Evolutionary conservation across 306 rosid genomes (phyloP), one percentile per base, ranked within the genome.

Genomic region (Fragaria nilgerrensis): DNA sequence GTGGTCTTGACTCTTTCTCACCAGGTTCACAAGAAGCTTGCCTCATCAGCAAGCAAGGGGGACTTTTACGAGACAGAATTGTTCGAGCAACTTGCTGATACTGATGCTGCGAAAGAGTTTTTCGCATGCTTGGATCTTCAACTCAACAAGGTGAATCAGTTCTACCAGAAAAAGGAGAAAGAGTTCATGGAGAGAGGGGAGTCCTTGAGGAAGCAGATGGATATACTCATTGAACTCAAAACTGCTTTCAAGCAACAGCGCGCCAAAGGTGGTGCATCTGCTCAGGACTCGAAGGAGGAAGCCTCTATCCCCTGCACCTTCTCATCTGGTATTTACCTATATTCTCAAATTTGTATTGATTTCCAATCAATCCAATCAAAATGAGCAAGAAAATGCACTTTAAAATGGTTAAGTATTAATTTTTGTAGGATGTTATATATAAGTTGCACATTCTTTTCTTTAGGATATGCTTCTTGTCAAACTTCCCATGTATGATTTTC

Each of bases 111-210:
- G 2, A 92, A 88, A 37, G 97, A 92, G n/a, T 96, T 96, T 77
- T 96, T 96, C 74, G 77, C 91, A 58, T 88, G 96, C 71, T 80
- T 96, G 47, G 99, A 96, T 78, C 87, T 78, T 44, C 97, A 96
- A 73, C 98, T 96, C 10, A 92, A 91, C 85, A 91, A 89, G 82
- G 99, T 96, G 78, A 96, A 96, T 25, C 88, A 84, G 68, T 96
- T 96, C 65, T 96, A 84, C 85, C 90, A 84, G 81, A 75, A 74
- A 7, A 96, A 90, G 81, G 99, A 96, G 82, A 80, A 79, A 8
- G 99, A 96, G 82, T 96, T 91, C 82, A n/a, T 89, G 79, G 96
- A 86, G 13, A 88, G 98, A 86, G 99, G 98, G 4, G 98, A 92
- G 44, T 87, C 91, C 50, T 76, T 92, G 89, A 89, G 79, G 78